phyloP scores from a whole-genome alignment of 306 rosid genomes.

The Begonia masoniana region DNA sequence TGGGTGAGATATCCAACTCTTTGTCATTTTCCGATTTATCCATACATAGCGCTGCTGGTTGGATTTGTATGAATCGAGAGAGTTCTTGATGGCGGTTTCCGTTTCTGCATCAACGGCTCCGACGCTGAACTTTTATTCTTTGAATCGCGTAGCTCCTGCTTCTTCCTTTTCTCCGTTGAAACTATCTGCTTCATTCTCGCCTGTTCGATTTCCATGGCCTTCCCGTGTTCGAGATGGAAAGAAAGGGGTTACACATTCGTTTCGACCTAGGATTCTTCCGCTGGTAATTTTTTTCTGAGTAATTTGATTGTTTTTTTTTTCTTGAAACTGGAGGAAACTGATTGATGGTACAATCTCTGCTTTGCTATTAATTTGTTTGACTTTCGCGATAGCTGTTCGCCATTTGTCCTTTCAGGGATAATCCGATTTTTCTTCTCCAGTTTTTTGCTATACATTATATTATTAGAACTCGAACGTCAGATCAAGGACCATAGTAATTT shows the following conservation, averaged over 20 bases:
- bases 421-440: no score
- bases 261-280: constrained; percentile 35
- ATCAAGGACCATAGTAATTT: no score
- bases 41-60: neutral
- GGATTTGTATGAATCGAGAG: constrained; percentile 4
- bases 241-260: constrained; percentile 18
- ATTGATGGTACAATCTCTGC: no score
- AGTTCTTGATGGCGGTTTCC: constrained; percentile 54
- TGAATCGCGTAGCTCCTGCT: constrained; percentile 18
- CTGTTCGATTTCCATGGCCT: constrained; percentile 44
- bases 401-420: no score
- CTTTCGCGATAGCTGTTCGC: no score
- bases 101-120: constrained; percentile 31
- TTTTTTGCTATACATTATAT: no score
- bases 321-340: neutral
- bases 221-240: constrained; percentile 23
- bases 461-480: no score
- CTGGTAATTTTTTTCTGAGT: constrained; percentile 20
- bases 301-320: neutral
- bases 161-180: constrained; percentile 13
- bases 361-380: no score
- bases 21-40: constrained; percentile 12
- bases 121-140: constrained; percentile 21
- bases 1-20: no score
- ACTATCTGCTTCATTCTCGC: constrained; percentile 16